A percentile compares a stretch with the other conserved stretches of the same genome.
phyloP scores from a whole-genome alignment of 2,329 filamentous ascomycete species.

The Penicillium oxalicum region DNA sequence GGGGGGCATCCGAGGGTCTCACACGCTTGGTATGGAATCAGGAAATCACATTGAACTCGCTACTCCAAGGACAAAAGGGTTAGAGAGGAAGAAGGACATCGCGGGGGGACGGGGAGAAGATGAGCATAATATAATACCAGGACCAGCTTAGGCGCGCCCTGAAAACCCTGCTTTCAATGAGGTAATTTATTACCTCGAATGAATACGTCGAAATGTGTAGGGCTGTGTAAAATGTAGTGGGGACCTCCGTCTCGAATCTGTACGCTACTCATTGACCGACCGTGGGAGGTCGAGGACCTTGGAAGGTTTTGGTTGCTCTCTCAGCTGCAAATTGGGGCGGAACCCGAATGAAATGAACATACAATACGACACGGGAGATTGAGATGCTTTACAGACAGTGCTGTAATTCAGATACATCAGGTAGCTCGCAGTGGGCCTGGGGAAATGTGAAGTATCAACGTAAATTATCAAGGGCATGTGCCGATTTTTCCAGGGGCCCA shows the following conservation, averaged over 20 bases:
- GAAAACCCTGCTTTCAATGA: constrained; percentile 13
- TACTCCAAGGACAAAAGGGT: not conserved
- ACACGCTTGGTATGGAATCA: not conserved
- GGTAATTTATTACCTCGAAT: constrained; percentile 13
- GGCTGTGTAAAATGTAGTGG: not conserved
- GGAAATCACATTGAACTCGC: constrained; percentile 1
- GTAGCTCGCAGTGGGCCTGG: no score
- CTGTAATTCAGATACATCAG: no score
- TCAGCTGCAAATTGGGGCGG: no score
- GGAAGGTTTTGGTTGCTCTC: no score
- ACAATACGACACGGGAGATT: no score
- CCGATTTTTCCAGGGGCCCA: no score
- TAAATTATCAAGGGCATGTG: no score
- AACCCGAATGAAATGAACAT: no score
- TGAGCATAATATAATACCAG: constrained; percentile 2
- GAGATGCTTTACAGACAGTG: no score
- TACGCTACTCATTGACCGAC: not conserved
- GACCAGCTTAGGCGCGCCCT: not conserved
- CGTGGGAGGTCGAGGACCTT: not conserved
- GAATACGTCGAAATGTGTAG: not conserved
- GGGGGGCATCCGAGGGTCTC: constrained; percentile 5
- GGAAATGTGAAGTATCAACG: no score
- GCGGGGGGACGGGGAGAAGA: not conserved
- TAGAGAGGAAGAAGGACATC: not conserved
- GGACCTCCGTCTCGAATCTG: not conserved